Conservation (phyloP, 1,284 basidiomycete species). For the Cutaneotrichosporon arboriforme region DNA sequence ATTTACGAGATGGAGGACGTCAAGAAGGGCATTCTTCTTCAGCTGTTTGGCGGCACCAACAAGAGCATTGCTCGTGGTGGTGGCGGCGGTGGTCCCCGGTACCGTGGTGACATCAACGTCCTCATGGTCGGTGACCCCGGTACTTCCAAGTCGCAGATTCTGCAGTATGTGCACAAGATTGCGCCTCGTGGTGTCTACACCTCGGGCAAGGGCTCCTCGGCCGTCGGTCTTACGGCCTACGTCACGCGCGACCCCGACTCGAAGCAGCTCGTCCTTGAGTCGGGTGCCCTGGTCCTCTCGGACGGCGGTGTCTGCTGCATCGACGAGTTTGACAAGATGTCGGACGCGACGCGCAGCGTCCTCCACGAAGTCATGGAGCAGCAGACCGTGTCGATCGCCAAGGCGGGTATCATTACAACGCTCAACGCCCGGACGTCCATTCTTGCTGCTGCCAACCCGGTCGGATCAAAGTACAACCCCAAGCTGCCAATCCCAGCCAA, state of each 20-base stretch:
- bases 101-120: constrained; percentile 96
- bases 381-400: constrained; percentile 99
- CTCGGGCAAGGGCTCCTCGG: constrained; percentile 95
- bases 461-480: constrained; percentile 91
- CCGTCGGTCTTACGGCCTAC: constrained; percentile 96
- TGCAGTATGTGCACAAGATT: constrained; percentile 98
- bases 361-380: constrained; percentile 99
- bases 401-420: constrained; percentile 98
- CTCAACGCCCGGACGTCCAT: constrained; percentile 96
- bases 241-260: constrained; percentile 96
- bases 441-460: constrained; percentile 92
- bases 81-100: constrained; percentile 89
- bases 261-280: constrained; percentile 91
- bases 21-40: constrained; percentile 94
- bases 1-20: constrained; percentile 99
- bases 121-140: constrained; percentile 96
- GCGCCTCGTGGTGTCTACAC: constrained; percentile 95
- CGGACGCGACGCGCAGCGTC: constrained; percentile 90
- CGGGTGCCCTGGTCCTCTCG: constrained; percentile 91
- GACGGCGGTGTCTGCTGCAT: constrained; percentile 99
- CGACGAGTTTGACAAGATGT: constrained; percentile 99
- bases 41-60: constrained; percentile 95
- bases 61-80: constrained; percentile 89
- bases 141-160: constrained; percentile 92
- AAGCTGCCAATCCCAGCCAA: constrained; percentile 75